A percentile compares a stretch with the other conserved stretches of the same genome.
These are phyloP conservation scores for Populus davidiana DNA, from an alignment of 345 rosid genomes.

Conservation along the genomic window DNA sequence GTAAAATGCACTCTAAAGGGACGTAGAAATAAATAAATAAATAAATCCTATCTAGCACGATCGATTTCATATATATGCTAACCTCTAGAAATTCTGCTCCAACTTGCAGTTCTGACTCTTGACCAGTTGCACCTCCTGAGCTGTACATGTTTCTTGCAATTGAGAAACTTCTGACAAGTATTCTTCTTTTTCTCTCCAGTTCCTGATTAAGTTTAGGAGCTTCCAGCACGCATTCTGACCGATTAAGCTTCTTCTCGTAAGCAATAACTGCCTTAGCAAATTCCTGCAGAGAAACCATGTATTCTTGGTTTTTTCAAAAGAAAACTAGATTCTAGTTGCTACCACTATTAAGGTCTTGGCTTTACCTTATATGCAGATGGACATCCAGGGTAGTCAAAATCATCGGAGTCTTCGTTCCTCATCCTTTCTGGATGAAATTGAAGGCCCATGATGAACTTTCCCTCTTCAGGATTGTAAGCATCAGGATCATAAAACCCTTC, in stretches of 20 bases:
- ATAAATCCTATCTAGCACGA: neutral
- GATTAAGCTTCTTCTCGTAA: conserved; percentile 22
- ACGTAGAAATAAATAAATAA: neutral
- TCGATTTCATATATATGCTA: neutral
- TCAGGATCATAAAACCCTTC: conserved; percentile 76
- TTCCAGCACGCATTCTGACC: conserved; percentile 7
- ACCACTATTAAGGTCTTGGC: neutral
- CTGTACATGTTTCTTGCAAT: conserved; percentile 30
- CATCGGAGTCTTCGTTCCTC: conserved; percentile 43
- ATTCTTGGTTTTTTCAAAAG: neutral
- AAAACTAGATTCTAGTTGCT: neutral
- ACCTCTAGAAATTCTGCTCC: conserved; percentile 33
- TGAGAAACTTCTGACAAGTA: conserved; percentile 25
- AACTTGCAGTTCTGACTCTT: conserved; percentile 23
- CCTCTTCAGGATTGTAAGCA: conserved; percentile 52
- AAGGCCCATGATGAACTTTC: conserved; percentile 57
- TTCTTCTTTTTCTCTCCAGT: conserved; percentile 23
- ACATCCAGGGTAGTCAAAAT: conserved; percentile 57
- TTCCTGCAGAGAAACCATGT: conserved; percentile 13
- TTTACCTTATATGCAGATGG: conserved; percentile 50
- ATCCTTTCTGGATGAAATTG: conserved; percentile 75
- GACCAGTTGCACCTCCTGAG: conserved; percentile 23
- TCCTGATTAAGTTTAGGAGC: conserved; percentile 23
- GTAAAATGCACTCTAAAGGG: too few species aligned
- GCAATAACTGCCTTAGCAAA: conserved; percentile 32